Evolutionary conservation across 2,329 filamentous ascomycete species (phyloP).

Genomic region (Sclerotinia glacialis): DNA sequence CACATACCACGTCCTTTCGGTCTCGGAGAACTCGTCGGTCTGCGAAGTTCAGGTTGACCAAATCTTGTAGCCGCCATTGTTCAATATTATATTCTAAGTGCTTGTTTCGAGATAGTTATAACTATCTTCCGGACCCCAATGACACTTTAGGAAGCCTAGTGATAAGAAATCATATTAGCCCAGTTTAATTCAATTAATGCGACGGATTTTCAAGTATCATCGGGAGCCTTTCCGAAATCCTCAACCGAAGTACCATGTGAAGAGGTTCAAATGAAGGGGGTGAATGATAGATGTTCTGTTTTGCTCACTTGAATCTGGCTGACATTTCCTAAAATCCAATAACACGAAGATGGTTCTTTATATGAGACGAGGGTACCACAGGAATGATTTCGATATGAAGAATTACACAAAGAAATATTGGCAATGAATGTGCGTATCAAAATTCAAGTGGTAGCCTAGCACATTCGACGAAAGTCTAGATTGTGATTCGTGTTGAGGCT

Average conservation of each 20-base stretch:
- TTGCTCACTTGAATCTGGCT: conserved; percentile 36
- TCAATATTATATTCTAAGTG: conserved; percentile 21
- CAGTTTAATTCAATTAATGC: not conserved
- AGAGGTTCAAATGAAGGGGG: not conserved
- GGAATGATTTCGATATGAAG: conserved; percentile 1
- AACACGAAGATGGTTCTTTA: conserved; percentile 24
- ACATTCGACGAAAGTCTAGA: conserved; percentile 4
- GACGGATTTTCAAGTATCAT: not conserved
- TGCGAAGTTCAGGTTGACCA: conserved; percentile 38
- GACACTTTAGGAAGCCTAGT: conserved; percentile 36
- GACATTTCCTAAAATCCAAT: conserved; percentile 34
- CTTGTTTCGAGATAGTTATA: conserved; percentile 23
- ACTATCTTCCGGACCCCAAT: conserved; percentile 39
- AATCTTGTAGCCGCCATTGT: conserved; percentile 39
- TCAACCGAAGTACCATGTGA: not conserved
- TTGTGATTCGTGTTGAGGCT: conserved; percentile 2
- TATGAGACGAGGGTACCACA: conserved; percentile 18
- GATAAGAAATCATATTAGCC: conserved; percentile 24
- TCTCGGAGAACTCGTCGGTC: conserved; percentile 52
- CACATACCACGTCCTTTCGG: conserved; percentile 54
- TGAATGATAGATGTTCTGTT: conserved; percentile 7
- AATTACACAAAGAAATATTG: conserved; percentile 1
- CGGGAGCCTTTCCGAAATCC: not conserved
- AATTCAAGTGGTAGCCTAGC: not conserved
- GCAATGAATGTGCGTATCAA: not conserved